Conservation (phyloP, 495 filamentous ascomycete species). For the Pyrenula aspistea region DNA sequence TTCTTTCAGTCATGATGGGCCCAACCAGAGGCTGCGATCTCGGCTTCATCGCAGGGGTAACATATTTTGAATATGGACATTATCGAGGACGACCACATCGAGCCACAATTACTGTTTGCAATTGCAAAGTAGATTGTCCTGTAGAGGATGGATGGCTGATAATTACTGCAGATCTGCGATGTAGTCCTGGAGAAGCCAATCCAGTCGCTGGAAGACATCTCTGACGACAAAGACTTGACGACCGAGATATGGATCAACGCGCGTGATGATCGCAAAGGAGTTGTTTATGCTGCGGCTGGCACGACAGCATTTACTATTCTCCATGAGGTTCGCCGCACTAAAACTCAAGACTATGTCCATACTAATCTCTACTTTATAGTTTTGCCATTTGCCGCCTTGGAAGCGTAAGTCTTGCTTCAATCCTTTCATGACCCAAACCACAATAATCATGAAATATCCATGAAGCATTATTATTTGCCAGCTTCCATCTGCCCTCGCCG, state of each 20-base stretch:
- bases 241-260: neutral
- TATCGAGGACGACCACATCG: neutral
- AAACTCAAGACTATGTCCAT: neutral
- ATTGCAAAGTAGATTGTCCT: neutral
- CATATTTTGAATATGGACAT: neutral
- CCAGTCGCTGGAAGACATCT: neutral
- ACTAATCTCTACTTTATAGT: no score
- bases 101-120: neutral
- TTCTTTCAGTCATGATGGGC: neutral
- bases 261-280: no score
- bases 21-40: neutral
- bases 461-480: no score
- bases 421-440: no score
- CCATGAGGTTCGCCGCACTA: neutral
- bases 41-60: neutral
- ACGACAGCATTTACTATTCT: neutral
- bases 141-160: neutral
- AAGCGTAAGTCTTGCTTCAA: no score
- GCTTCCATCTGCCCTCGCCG: no score
- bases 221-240: no score
- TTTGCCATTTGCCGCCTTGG: neutral
- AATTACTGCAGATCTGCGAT: neutral
- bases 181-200: neutral
- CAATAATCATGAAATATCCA: no score
- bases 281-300: no score